phyloP scores from a whole-genome alignment of 2,329 filamentous ascomycete species.

The Colletotrichum incanum region DNA sequence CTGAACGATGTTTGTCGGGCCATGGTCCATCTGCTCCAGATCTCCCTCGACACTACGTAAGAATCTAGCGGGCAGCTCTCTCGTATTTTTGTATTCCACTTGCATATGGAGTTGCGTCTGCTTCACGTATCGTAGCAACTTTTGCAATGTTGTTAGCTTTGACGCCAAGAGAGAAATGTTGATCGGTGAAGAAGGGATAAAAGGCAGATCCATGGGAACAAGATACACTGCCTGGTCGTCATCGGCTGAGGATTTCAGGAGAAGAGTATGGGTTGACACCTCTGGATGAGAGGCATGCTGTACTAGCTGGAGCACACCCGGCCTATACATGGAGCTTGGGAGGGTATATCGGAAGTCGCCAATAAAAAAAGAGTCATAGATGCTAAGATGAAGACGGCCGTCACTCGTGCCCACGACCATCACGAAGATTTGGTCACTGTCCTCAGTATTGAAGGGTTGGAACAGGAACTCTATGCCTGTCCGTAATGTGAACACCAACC shows the following conservation, averaged over 20 bases:
- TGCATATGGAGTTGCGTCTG: slow-evolving; percentile 86
- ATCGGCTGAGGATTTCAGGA: slow-evolving; percentile 67
- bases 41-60: slow-evolving; percentile 84
- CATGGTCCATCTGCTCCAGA: slow-evolving; percentile 73
- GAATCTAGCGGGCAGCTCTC: slow-evolving; percentile 85
- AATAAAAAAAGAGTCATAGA: slow-evolving; percentile 89
- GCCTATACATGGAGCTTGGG: slow-evolving; percentile 48
- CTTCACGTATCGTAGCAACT: slow-evolving; percentile 86
- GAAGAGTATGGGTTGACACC: slow-evolving; percentile 82
- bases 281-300: slow-evolving; percentile 81
- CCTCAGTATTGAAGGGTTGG: slow-evolving; percentile 72
- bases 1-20: slow-evolving; percentile 75
- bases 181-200: slow-evolving; percentile 83
- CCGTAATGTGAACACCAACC: slow-evolving; percentile 78
- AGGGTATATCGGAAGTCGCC: slow-evolving; percentile 73
- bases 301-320: slow-evolving; percentile 58
- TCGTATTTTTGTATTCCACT: slow-evolving; percentile 86
- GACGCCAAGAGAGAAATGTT: slow-evolving; percentile 88
- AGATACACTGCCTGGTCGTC: slow-evolving; percentile 67
- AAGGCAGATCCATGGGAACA: slow-evolving; percentile 87
- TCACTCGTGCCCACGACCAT: slow-evolving; percentile 82
- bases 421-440: slow-evolving; percentile 83
- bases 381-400: slow-evolving; percentile 81
- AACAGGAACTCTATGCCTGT: slow-evolving; percentile 81
- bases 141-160: slow-evolving; percentile 90